Conservation (phyloP, 352 stramenopile genomes). For the Phytophthora sp. region DNA sequence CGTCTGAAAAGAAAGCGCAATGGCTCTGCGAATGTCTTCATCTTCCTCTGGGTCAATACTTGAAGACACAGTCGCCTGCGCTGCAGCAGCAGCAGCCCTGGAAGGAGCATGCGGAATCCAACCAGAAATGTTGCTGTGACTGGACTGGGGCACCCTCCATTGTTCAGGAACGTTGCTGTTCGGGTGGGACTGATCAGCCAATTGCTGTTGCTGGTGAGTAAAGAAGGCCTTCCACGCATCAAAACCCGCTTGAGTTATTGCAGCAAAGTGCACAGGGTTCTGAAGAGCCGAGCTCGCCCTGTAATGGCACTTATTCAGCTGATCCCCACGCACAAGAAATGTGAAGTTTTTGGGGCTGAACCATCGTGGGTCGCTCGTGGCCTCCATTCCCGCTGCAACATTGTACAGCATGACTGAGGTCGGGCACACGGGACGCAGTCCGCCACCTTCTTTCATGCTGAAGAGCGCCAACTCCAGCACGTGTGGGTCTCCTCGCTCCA, state of each 20-base stretch:
- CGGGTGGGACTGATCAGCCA: slow-evolving; percentile 4
- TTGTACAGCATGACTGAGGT: slow-evolving; percentile 69
- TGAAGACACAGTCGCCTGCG: slow-evolving; percentile 10
- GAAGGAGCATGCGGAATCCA: slow-evolving; percentile 15
- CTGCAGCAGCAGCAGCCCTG: neutral
- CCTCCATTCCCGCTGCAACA: slow-evolving; percentile 50
- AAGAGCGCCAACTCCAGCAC: slow-evolving; percentile 81
- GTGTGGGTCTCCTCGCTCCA: slow-evolving; percentile 62
- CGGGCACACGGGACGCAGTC: slow-evolving; percentile 56
- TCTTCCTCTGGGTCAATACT: slow-evolving; percentile 45
- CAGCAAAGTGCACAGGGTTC: slow-evolving; percentile 65
- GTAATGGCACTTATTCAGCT: slow-evolving; percentile 44
- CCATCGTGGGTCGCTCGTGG: slow-evolving; percentile 62
- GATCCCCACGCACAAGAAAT: slow-evolving; percentile 55
- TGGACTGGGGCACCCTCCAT: slow-evolving; percentile 1
- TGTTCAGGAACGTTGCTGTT: slow-evolving; percentile 10
- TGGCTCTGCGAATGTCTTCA: slow-evolving; percentile 57
- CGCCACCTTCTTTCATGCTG: slow-evolving; percentile 47
- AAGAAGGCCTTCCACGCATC: slow-evolving; percentile 74
- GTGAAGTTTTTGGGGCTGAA: slow-evolving; percentile 74
- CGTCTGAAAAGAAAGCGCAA: slow-evolving; percentile 60
- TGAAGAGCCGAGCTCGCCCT: slow-evolving; percentile 37
- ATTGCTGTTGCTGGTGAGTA: slow-evolving; percentile 51
- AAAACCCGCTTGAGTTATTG: slow-evolving; percentile 48
- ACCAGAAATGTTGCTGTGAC: slow-evolving; percentile 9